phyloP scores from a whole-genome alignment of 306 rosid genomes.

The Medicago truncatula region MtrunA17r5.0-ANR NC_053043.1:16428001-16428500 shows the following conservation, averaged over 20 bases:
- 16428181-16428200: too few relatives aligned
- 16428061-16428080: too few relatives aligned
- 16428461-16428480: slow-evolving; percentile 29
- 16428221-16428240: too few relatives aligned
- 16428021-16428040: neutral
- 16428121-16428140: too few relatives aligned
- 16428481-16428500: neutral
- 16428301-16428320: slow-evolving; percentile 14
- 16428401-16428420: slow-evolving; percentile 91
- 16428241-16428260: too few relatives aligned
- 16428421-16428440: slow-evolving; percentile 89
- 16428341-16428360: slow-evolving; percentile 72
- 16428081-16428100: too few relatives aligned
- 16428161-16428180: too few relatives aligned
- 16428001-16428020: slow-evolving; percentile 4
- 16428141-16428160: too few relatives aligned
- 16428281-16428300: neutral
- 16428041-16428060: neutral
- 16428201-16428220: too few relatives aligned
- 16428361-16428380: slow-evolving; percentile 83
- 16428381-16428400: slow-evolving; percentile 74
- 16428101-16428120: too few relatives aligned
- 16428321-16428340: slow-evolving; percentile 3
- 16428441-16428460: slow-evolving; percentile 31
- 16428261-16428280: too few relatives aligned